These are phyloP conservation scores for Neurospora hispaniola DNA, from an alignment of 495 filamentous ascomycete species.

Conservation along the genomic window DNA sequence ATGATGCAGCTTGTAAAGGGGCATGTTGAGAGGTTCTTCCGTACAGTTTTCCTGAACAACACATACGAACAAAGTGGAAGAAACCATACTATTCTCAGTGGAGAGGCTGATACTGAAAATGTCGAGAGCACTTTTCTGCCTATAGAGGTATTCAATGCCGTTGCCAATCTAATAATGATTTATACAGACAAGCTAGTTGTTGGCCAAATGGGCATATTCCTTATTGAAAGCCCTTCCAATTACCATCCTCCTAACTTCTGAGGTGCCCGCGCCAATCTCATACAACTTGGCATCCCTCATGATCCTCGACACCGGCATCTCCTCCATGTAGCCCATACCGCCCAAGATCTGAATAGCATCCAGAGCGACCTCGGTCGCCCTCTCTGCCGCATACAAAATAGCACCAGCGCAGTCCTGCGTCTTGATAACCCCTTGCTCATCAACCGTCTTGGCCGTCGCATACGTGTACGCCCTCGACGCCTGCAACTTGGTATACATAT, in stretches of 20 bases:
- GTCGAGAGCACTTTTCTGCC: neutral
- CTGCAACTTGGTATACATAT: constrained; percentile 93
- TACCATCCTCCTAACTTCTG: constrained; percentile 87
- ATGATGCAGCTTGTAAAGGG: neutral
- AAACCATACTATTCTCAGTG: neutral
- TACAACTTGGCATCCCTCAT: constrained; percentile 77
- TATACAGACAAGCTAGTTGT: neutral
- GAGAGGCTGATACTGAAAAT: neutral
- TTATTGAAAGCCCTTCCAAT: constrained; percentile 92
- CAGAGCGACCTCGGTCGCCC: constrained; percentile 77
- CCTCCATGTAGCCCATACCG: constrained; percentile 93
- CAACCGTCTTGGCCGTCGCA: constrained; percentile 61
- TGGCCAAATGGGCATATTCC: constrained; percentile 52
- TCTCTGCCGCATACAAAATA: constrained; percentile 89
- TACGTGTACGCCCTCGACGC: constrained; percentile 74
- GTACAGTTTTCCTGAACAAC: too few species aligned
- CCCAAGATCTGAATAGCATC: constrained; percentile 94
- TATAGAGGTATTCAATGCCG: neutral
- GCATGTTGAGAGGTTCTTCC: neutral
- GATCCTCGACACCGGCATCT: constrained; percentile 79
- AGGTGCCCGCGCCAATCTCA: constrained; percentile 95
- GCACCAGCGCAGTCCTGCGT: constrained; percentile 93
- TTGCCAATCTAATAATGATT: neutral
- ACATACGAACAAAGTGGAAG: too few species aligned
- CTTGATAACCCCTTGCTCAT: constrained; percentile 55